phyloP scores from a whole-genome alignment of 805 yeast genomes.

The Zygoascus biomembranicola region DNA sequence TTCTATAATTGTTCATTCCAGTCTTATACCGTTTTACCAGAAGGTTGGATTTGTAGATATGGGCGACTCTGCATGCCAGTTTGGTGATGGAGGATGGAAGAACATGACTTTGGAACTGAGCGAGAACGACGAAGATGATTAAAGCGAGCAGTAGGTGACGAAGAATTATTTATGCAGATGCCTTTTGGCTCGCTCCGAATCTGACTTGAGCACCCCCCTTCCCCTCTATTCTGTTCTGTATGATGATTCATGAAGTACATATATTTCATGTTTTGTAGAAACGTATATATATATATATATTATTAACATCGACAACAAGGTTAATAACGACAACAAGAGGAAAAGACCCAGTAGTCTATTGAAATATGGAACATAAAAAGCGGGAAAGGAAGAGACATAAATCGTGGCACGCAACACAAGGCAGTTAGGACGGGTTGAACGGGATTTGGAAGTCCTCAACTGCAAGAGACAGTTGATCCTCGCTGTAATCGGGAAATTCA shows the following conservation, averaged over 20 bases:
- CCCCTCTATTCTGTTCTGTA: too few species aligned
- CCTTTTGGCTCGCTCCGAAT: not conserved
- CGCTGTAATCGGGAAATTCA: conserved; percentile 13
- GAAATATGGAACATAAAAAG: too few species aligned
- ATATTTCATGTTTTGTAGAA: not conserved
- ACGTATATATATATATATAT: not conserved
- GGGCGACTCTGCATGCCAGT: conserved; percentile 29
- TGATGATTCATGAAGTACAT: not conserved
- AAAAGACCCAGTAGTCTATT: too few species aligned
- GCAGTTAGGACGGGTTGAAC: conserved; percentile 18
- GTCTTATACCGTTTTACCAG: conserved; percentile 67
- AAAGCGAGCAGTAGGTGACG: not conserved
- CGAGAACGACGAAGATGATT: conserved; percentile 16
- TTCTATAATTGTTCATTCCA: conserved; percentile 62
- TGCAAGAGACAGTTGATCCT: conserved; percentile 10
- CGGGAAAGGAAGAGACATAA: not conserved
- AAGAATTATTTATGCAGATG: not conserved
- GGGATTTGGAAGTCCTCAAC: conserved; percentile 19
- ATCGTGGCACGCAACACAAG: not conserved
- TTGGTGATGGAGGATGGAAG: conserved; percentile 19
- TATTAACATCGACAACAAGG: not conserved
- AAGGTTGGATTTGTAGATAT: conserved; percentile 68
- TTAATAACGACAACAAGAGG: too few species aligned
- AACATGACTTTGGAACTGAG: conserved; percentile 14
- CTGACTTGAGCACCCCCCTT: too few species aligned